Evolutionary conservation across 2,329 filamentous ascomycete species (phyloP).

Genomic region (Blumeria hordei): DNA sequence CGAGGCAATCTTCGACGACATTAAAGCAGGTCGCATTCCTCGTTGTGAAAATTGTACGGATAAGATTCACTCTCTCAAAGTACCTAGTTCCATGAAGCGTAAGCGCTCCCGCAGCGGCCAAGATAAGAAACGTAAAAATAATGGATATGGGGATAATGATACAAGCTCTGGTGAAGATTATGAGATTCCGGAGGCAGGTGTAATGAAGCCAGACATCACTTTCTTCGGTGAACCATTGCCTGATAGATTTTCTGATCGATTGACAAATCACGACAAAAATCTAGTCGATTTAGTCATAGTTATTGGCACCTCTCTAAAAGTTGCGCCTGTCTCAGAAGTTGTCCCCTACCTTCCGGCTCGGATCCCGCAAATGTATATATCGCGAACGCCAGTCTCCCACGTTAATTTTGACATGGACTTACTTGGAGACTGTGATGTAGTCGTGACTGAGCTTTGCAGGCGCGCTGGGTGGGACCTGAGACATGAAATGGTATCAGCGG

Average conservation of each 20-base stretch:
- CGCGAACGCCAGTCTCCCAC: constrained; percentile 59
- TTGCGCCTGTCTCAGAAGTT: constrained; percentile 83
- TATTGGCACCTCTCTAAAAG: constrained; percentile 88
- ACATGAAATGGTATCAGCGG: constrained; percentile 61
- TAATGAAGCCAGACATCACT: constrained; percentile 95
- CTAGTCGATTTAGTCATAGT: constrained; percentile 76
- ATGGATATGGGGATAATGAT: constrained; percentile 7
- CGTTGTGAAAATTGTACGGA: constrained; percentile 48
- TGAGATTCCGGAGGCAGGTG: constrained; percentile 40
- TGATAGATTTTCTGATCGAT: constrained; percentile 54
- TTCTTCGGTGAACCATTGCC: constrained; percentile 90
- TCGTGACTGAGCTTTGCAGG: constrained; percentile 67
- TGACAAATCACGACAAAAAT: constrained; percentile 60
- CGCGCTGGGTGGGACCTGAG: constrained; percentile 57
- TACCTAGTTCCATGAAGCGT: constrained; percentile 29
- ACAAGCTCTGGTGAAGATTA: constrained; percentile 23
- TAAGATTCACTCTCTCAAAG: constrained; percentile 23
- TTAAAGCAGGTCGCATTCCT: constrained; percentile 53
- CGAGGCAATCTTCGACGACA: constrained; percentile 54
- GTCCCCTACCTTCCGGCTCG: constrained; percentile 54
- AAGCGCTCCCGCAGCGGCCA: constrained; percentile 28
- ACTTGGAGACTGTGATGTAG: constrained; percentile 80
- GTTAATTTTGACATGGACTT: constrained; percentile 93
- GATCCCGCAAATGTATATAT: constrained; percentile 79
- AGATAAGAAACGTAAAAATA: constrained; percentile 18